Evolutionary conservation across 805 yeast genomes (phyloP).

Genomic region (Candida sanyiensis): DNA sequence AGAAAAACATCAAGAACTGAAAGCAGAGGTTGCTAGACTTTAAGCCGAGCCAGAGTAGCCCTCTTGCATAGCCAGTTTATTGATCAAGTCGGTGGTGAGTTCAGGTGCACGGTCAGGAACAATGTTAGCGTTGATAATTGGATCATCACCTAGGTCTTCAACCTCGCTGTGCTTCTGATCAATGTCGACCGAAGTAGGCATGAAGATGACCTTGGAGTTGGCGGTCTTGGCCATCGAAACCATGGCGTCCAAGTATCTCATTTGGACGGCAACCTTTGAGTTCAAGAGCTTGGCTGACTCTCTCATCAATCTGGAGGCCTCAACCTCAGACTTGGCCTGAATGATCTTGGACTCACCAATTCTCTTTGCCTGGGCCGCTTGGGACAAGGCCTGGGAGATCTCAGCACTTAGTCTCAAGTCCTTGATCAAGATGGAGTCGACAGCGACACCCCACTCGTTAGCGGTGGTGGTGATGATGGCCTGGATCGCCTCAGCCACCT

Average conservation of each 20-base stretch:
- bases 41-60: conserved; percentile 3
- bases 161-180: conserved; percentile 21
- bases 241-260: conserved; percentile 74
- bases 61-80: conserved; percentile 9
- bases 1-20: not conserved
- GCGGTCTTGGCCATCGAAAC: conserved; percentile 61
- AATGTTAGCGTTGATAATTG: not conserved
- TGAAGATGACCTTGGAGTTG: conserved; percentile 63
- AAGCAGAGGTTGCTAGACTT: too few species aligned
- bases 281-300: conserved; percentile 73
- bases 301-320: conserved; percentile 69
- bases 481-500: conserved; percentile 60
- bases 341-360: conserved; percentile 74
- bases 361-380: conserved; percentile 72
- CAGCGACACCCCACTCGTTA: conserved; percentile 62
- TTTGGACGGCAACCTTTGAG: conserved; percentile 73
- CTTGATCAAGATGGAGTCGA: conserved; percentile 63
- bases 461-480: conserved; percentile 58
- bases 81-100: conserved; percentile 4
- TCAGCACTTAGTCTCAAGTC: conserved; percentile 51
- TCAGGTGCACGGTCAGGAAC: not conserved
- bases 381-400: conserved; percentile 56
- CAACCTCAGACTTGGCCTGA: conserved; percentile 71
- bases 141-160: conserved; percentile 3
- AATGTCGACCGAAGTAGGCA: conserved; percentile 49